A percentile compares a stretch with the other conserved stretches of the same genome.
Conservation (phyloP, 495 filamentous ascomycete genomes). For the Baudoinia panamericana region DNA sequence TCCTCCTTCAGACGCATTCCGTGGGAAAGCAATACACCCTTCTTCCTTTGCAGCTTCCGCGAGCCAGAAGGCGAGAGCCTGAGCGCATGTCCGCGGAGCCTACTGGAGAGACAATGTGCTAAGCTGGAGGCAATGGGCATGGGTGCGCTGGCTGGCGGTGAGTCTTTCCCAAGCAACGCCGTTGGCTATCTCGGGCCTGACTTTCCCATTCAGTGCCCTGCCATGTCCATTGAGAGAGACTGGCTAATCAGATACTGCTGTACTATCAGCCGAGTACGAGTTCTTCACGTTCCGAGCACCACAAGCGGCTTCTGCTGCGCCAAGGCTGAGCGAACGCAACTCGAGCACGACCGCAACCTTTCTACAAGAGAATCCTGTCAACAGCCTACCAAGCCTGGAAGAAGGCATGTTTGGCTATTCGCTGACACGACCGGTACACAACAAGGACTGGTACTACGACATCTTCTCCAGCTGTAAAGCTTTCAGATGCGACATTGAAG, state of each 20-base stretch:
- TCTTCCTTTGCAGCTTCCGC: conserved; percentile 82
- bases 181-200: not conserved
- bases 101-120: conserved; percentile 55
- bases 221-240: conserved; percentile 8
- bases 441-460: conserved; percentile 88
- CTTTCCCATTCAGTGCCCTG: conserved; percentile 1
- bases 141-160: conserved; percentile 89
- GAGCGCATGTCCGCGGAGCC: conserved; percentile 67
- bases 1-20: conserved; percentile 76
- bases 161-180: conserved; percentile 16
- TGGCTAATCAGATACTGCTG: too few species aligned
- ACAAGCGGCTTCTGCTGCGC: conserved; percentile 21
- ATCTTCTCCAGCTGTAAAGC: conserved; percentile 71
- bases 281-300: conserved; percentile 88
- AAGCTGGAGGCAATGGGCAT: conserved; percentile 53
- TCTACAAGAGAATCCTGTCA: conserved; percentile 57
- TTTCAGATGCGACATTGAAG: conserved; percentile 77
- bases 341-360: conserved; percentile 61
- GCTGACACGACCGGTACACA: conserved; percentile 79
- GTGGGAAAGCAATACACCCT: conserved; percentile 86
- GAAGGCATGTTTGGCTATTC: conserved; percentile 99
- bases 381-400: conserved; percentile 61
- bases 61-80: conserved; percentile 59
- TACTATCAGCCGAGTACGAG: conserved; percentile 82
- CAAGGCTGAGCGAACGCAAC: conserved; percentile 38